A percentile compares a stretch with the other conserved stretches of the same genome.
Evolutionary conservation across 148 eudicot species (phyloP).

Genomic region (Chenopodium formosanum): DNA sequence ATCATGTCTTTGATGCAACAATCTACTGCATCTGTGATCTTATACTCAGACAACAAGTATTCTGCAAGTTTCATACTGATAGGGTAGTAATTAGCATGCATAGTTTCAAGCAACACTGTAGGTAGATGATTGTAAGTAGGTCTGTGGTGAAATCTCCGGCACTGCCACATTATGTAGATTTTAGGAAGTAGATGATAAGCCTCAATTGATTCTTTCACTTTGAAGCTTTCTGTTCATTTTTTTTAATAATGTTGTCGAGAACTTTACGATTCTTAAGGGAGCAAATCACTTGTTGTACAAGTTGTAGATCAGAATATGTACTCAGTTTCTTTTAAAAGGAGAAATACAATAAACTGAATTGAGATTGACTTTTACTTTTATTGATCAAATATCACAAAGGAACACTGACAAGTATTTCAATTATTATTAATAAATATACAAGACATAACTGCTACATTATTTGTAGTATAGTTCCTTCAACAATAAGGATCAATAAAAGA

Average conservation of each 20-base stretch:
- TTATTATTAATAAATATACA: conserved; percentile 3
- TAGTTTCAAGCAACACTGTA: conserved; percentile 3
- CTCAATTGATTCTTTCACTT: conserved; percentile 12
- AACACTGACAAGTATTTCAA: neutral
- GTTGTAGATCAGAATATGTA: conserved; percentile 15
- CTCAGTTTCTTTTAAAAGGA: conserved; percentile 19
- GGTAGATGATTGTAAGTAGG: conserved; percentile 15
- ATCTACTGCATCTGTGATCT: neutral
- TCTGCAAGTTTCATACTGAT: neutral
- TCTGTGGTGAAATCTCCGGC: neutral
- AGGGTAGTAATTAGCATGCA: neutral
- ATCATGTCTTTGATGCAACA: neutral
- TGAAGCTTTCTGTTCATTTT: conserved; percentile 28
- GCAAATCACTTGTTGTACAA: conserved; percentile 5
- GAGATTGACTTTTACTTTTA: conserved; percentile 2
- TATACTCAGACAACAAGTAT: neutral
- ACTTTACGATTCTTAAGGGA: too few relatives aligned
- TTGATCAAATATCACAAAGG: neutral
- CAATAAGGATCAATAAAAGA: neutral
- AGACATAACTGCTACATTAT: neutral
- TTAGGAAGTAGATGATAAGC: conserved; percentile 13
- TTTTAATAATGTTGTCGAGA: conserved; percentile 7
- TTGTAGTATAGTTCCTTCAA: neutral
- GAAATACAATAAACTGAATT: conserved; percentile 10
- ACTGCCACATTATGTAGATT: conserved; percentile 3